Evolutionary conservation across 257 asterid species (phyloP).

Genomic region (Penstemon davidsonii): DNA sequence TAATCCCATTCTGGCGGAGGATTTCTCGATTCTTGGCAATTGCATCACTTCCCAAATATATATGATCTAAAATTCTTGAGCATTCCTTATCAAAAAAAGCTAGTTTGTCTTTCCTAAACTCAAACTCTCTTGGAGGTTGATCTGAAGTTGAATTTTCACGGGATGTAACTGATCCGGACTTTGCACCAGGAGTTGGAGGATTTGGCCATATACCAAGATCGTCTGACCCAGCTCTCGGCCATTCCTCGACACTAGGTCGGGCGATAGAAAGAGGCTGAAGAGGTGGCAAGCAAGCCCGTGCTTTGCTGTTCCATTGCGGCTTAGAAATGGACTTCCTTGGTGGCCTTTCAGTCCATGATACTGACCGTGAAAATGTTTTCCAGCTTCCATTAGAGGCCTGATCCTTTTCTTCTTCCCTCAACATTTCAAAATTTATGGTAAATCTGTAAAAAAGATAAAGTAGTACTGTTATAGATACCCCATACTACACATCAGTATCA

Average conservation of each 20-base stretch:
- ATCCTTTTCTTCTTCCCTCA: conserved; percentile 59
- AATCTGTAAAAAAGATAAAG: conserved; percentile 47
- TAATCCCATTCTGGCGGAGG: conserved; percentile 68
- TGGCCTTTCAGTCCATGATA: conserved; percentile 74
- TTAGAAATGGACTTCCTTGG: conserved; percentile 55
- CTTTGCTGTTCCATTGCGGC: conserved; percentile 86
- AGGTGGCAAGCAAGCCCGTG: conserved; percentile 87
- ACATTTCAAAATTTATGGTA: conserved; percentile 47
- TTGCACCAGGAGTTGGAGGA: conserved; percentile 77
- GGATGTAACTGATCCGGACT: conserved; percentile 51
- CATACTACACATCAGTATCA: conserved; percentile 29
- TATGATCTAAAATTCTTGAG: conserved; percentile 72
- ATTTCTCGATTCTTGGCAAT: conserved; percentile 76
- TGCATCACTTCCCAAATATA: conserved; percentile 79
- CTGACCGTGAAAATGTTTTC: conserved; percentile 67
- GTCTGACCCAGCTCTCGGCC: conserved; percentile 93
- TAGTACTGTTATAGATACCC: conserved; percentile 33
- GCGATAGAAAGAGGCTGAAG: conserved; percentile 84
- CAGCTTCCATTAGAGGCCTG: conserved; percentile 43
- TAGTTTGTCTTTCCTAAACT: conserved; percentile 64
- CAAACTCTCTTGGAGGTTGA: conserved; percentile 54
- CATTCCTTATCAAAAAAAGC: conserved; percentile 92
- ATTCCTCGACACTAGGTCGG: conserved; percentile 65
- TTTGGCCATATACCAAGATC: conserved; percentile 87
- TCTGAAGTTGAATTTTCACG: conserved; percentile 44